These are phyloP conservation scores for Uncinocarpus reesii DNA, from an alignment of 2,329 filamentous ascomycete genomes.

Conservation along the genomic window DNA sequence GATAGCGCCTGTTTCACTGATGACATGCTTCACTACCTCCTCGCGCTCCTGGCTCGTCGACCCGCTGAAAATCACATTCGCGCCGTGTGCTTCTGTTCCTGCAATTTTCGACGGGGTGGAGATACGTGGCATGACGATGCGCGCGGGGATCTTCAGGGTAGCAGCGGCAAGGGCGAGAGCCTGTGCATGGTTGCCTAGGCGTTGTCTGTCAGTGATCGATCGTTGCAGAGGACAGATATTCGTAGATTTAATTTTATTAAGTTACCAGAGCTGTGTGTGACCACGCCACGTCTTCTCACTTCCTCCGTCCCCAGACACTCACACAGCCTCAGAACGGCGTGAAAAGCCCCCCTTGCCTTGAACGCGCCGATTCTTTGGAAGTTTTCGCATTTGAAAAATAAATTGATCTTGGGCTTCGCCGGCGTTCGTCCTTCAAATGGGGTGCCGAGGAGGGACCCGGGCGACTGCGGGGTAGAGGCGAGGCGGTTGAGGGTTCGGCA, in stretches of 20 bases:
- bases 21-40: conserved; percentile 59
- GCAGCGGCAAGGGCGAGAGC: conserved; percentile 76
- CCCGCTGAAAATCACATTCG: conserved; percentile 69
- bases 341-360: conserved; percentile 83
- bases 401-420: conserved; percentile 54
- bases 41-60: conserved; percentile 72
- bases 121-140: conserved; percentile 89
- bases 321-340: conserved; percentile 64
- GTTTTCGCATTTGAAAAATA: conserved; percentile 97
- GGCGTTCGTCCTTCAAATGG: conserved; percentile 48
- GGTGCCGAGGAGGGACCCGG: conserved; percentile 46
- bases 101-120: conserved; percentile 77
- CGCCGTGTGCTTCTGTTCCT: conserved; percentile 67
- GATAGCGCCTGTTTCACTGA: conserved; percentile 61
- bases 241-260: conserved; percentile 17
- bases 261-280: conserved; percentile 79
- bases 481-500: conserved; percentile 62
- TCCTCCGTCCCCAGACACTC: conserved; percentile 51
- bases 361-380: conserved; percentile 84
- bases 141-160: conserved; percentile 61
- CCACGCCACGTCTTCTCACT: conserved; percentile 58
- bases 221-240: not conserved
- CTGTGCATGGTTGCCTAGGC: conserved; percentile 84
- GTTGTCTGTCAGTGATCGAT: not conserved
- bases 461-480: conserved; percentile 59